Base-by-base conservation (phyloP, 2,329 filamentous ascomycete genomes). In the Diplodia sapinea region DNA sequence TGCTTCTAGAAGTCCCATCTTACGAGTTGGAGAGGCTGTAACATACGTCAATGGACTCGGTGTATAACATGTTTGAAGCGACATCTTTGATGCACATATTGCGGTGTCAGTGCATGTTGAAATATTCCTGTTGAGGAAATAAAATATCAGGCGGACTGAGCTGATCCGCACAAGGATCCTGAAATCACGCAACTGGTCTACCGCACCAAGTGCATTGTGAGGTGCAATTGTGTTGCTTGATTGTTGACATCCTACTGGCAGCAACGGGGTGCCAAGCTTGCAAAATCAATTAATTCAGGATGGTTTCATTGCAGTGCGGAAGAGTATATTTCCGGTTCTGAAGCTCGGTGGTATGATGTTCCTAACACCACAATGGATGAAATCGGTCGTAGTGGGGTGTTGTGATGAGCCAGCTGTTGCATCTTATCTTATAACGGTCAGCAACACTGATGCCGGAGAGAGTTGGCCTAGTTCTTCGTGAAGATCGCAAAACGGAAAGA, bases 21-120 rank as follows among this genome's bases (percentile, higher is more conserved):
- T 29, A 33, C 31, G 57, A 31, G 13, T 56, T 26, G 20, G 29
- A 57, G 11, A n/a, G 43, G 23, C 55, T 68, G 63, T 68, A 66
- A 33, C 61, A 66, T 68, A 66, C 59, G 17, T 55, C 43, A 15
- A 50, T 9, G 11, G 33, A 36, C 11, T 36, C 33, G 33, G 5
- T 62, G 38, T 62, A 33, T 36, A 50, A 29, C 36, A 59, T 11
- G 20, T 47, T 43, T 40, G 12, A 47, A 47, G n/a, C n/a, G 13
- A 23, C 5, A 33, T 33, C 51, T 33, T 31, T 55, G 17, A 11
- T n/a, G 29, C 15, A 40, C 15, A 13, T 38, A 5, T 57, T 26
- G 8, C 36, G 12, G 1, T 5, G 20, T 38, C 2, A 15, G n/a
- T 38, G 54, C 33, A 47, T n/a, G 17, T n/a, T 47, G 17, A 47